Conservation (phyloP, 768 basidiomycete genomes). For the Gloeopeniophorella convolvens region DNA sequence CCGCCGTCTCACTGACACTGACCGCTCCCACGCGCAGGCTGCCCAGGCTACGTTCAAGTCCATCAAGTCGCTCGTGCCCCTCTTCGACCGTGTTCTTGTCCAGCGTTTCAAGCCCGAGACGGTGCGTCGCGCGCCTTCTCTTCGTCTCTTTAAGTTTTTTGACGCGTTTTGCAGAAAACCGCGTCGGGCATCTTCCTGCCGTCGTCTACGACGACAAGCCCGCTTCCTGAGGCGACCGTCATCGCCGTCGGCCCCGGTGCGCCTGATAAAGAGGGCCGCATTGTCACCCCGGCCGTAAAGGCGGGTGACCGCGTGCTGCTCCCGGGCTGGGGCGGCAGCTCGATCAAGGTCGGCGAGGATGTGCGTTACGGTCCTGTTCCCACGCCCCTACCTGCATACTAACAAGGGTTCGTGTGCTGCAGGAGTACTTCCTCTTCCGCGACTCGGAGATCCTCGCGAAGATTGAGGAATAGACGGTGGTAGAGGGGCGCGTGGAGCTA, state of each 20-base stretch:
- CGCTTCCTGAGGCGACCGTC: conserved; percentile 95
- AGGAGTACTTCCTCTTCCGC: conserved; percentile 96
- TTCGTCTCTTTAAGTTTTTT: neutral
- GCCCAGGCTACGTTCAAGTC: conserved; percentile 92
- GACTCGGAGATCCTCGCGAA: conserved; percentile 95
- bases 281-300: conserved; percentile 72
- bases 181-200: conserved; percentile 93
- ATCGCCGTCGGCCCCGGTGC: conserved; percentile 94
- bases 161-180: conserved; percentile 69
- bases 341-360: conserved; percentile 96
- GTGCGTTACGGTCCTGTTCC: conserved; percentile 42
- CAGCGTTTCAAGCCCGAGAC: conserved; percentile 97
- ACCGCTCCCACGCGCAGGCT: conserved; percentile 52
- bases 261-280: conserved; percentile 75
- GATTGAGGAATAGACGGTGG: conserved; percentile 69
- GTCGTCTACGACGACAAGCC: conserved; percentile 74
- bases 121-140: conserved; percentile 41
- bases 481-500: too few species aligned
- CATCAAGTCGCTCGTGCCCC: conserved; percentile 84
- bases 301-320: conserved; percentile 89
- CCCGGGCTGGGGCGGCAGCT: conserved; percentile 93
- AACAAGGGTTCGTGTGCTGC: too few species aligned
- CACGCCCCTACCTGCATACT: too few species aligned
- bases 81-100: conserved; percentile 94
- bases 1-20: too few species aligned